A percentile compares a stretch with the other conserved stretches of the same genome.
These are phyloP conservation scores for Falciphora oryzae DNA, from an alignment of 2,329 filamentous ascomycete genomes.

Conservation along the genomic window DNA sequence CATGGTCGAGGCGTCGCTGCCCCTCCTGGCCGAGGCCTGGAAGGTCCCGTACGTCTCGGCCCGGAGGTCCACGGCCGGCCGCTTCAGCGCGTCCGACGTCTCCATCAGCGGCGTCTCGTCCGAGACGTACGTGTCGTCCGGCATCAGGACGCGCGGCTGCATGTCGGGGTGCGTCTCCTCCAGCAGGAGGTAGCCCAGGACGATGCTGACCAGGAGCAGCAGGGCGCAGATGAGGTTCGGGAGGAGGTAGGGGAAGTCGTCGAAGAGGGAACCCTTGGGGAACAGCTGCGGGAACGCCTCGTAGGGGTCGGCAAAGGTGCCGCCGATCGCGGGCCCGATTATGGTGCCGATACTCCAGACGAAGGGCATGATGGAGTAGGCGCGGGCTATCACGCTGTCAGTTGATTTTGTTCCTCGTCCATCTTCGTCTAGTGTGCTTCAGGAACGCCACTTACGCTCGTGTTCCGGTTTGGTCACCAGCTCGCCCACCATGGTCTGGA, in stretches of 20 bases:
- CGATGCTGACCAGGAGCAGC: conserved; percentile 71
- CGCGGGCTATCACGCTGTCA: conserved; percentile 53
- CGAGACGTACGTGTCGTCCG: conserved; percentile 45
- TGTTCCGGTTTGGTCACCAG: conserved; percentile 77
- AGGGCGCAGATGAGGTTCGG: conserved; percentile 80
- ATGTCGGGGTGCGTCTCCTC: conserved; percentile 87
- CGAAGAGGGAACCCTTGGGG: conserved; percentile 63
- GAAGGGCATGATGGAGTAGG: conserved; percentile 90
- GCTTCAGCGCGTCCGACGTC: conserved; percentile 67
- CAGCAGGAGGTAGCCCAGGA: conserved; percentile 73
- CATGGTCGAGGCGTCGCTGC: conserved; percentile 11
- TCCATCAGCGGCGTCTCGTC: conserved; percentile 71
- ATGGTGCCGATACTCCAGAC: conserved; percentile 91
- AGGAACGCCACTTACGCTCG: conserved; percentile 59
- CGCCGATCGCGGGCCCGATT: conserved; percentile 81
- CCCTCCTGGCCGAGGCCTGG: conserved; percentile 38
- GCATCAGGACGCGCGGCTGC: conserved; percentile 47
- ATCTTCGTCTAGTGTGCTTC: background rate
- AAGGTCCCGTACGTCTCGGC: conserved; percentile 79
- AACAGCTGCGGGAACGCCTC: conserved; percentile 68
- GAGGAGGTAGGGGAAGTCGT: conserved; percentile 76
- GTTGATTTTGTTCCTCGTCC: background rate
- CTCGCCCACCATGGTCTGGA: conserved; percentile 91
- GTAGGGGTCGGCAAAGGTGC: conserved; percentile 75
- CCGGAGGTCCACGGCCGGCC: conserved; percentile 66